Evolutionary conservation across 2,329 filamentous ascomycete genomes (phyloP).

Genomic region (Ceratocystiopsis minuta): DNA sequence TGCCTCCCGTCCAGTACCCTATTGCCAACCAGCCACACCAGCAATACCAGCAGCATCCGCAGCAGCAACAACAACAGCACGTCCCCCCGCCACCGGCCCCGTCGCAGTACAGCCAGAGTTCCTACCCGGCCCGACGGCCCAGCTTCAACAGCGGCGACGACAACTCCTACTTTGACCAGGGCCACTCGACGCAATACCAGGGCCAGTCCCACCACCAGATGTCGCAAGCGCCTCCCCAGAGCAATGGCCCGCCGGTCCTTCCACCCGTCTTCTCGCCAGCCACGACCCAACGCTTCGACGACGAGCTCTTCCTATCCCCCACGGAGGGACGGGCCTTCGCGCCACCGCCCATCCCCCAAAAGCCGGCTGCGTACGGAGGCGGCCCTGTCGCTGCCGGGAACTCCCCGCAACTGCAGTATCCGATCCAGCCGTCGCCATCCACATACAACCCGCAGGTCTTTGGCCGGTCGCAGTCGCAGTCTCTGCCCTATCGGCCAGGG

Average conservation of each 20-base stretch:
- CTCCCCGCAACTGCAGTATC: constrained; percentile 26
- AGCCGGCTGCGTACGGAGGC: constrained; percentile 20
- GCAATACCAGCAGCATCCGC: constrained; percentile 1
- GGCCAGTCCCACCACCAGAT: background rate
- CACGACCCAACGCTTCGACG: constrained; percentile 19
- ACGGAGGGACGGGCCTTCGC: constrained; percentile 11
- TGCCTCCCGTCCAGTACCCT: constrained; percentile 47
- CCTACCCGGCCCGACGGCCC: constrained; percentile 33
- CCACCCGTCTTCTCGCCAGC: background rate
- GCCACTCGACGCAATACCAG: constrained; percentile 2
- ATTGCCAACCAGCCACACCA: constrained; percentile 22
- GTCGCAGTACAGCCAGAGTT: constrained; percentile 15
- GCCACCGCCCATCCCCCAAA: constrained; percentile 9
- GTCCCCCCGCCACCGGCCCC: background rate
- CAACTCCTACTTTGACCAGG: constrained; percentile 29
- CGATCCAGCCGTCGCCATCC: constrained; percentile 26
- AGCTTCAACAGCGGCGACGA: constrained; percentile 70
- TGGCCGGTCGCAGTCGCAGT: constrained; percentile 34
- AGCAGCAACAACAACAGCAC: constrained; percentile 2
- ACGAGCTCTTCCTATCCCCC: constrained; percentile 42
- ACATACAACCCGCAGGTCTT: constrained; percentile 58
- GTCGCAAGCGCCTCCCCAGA: background rate
- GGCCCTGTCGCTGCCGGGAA: constrained; percentile 29
- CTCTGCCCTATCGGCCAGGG: constrained; percentile 22
- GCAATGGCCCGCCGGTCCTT: no score